Base-by-base conservation (phyloP, 2,329 filamentous ascomycete species). In the Colletotrichum graminicola region DNA sequence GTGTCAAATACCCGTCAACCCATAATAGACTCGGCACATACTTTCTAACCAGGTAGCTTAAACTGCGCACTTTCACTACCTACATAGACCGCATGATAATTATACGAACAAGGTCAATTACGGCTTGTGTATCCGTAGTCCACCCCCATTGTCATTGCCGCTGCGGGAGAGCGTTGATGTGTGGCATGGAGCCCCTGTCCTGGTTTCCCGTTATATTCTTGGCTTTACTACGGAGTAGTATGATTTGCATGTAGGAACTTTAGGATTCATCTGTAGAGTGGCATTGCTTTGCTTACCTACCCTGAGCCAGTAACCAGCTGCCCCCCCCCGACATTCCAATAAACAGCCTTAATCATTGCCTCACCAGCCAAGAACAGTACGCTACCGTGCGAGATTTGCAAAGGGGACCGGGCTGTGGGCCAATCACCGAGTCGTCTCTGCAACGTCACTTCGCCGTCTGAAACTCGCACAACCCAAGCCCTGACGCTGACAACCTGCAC, bases 391-490 rank as follows among this genome's bases (percentile, higher is more conserved):
- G 4, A 21, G 29, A 34, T n/a, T n/a, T 11, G 21, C 21, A 36
- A 52, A 23, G 43, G 14, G 12, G 45, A n/a, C 61, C 32, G 11
- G 23, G 21, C 34, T 39, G n/a, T 49, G 5, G 29, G 5, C 68
- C 69, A 72, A 72, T 72, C 60, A 72, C 12, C 2, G 23, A 12
- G 18, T 2, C 39, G 36, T 23, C 7, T 41, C 23, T 43, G 59
- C 59, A 51, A 72, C 54, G 66, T 69, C 60, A n/a, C 23, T 41
- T 39, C 14, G 32, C 66, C 65, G 60, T 72, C 65, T 72, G 69
- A 69, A 72, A 72, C 69, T 23, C 54, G 18, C 62, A 69, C 62
- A 26, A 26, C 23, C 34, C 32, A 32, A 47, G 39, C 34, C 23
- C 57, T 5, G 18, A 18, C 51, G 23, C 39, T 47, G 62, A 65